Evolutionary conservation across 2,329 filamentous ascomycete genomes (phyloP), one percentile per base, ranked within the genome.

Genomic region (Chalaropsis ovoidea): DNA sequence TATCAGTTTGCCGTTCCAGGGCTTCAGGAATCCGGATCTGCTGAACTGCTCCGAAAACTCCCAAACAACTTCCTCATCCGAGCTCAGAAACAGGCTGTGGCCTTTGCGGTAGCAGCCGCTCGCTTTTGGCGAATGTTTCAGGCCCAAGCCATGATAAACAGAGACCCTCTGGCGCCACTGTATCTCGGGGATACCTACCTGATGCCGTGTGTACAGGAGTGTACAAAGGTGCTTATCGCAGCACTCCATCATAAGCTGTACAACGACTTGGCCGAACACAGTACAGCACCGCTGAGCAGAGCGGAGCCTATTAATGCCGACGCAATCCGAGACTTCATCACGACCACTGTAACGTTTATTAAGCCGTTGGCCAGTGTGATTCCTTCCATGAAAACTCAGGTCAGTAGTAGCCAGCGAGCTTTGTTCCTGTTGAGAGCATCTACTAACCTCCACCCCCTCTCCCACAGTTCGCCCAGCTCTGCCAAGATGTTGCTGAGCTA

Each of bases 1-100:
- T 77, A 77, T 66, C 72, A 76, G 11, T 75, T 76, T 65, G 72
- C 74, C 15, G 69, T 77, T 6, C 76, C 76, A 0, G 74, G 74
- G 0, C 70, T 76, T 0, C 69, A 72, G 15, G 74, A 75, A 27
- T 72, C 72, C 45, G 70, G 72, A 0, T 71, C 72, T 3, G 67
- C 71, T 10, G 73, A 75, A 3, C 68, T 77, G 7, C 69, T 75
- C 3, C 71, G 70, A 35, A 73, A 72, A 65, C 70, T 77, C 1
- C 76, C 76, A 0, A 65, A 64, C 2, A 74, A 75, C 39, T 77
- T 77, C 63, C 68, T 76, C 2, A 66, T 70, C 2, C 72, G 72
- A 61, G 76, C 73, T 1, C 75, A 75, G 63, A 76, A 74, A 61
- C 76, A 77, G 62, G 75, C 75, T 0, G 72, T 77, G 2, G 75